Base-by-base conservation (phyloP, 2,329 filamentous ascomycete species). In the Ascochyta clinopodiicola region DNA sequence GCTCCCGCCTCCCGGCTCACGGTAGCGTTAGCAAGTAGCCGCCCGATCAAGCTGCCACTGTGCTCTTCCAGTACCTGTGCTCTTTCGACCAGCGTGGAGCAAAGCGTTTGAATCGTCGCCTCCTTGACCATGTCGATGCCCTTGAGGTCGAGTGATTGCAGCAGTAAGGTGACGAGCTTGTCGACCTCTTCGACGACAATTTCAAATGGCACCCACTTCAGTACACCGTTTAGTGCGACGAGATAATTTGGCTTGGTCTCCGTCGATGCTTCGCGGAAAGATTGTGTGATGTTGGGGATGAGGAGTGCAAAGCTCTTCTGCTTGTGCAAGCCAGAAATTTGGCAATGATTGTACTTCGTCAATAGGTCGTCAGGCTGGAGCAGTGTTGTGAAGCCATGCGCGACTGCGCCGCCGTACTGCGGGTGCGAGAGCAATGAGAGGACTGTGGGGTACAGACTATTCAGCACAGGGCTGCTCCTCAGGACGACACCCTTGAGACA, bases 301-400 rank as follows among this genome's bases (percentile, higher is more conserved):
- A 86, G 77, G 15, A 85, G 82, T 27, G 80, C 81, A 73, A 89
- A 89, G 36, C 84, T 80, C 57, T 84, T 85, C 64, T 89, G 87
- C 66, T 86, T 87, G 61, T 84, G 82, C 2, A 89, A 77, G 3
- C 86, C 78, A 3, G 86, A 83, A 34, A 89, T 82, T 17, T 81
- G 80, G 57, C 86, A 87, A 58, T 85, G 82, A 62, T 89, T 89
- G 34, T 80, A 74, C 56, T 84, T 81, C 12, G 80, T 85, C 32
- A 89, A 74, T 21, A 89, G 76, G 58, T 87, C 84, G 61, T 88
- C 85, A 2, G 84, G 80, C 24, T 83, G 78, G 5, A 89, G 79
- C 3, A 89, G 79, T 8, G 83, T 82, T 13, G 80, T 73, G 63
- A 89, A 89, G 24, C 83, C 81, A 43, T 81, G 80, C 1, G 86